These are phyloP conservation scores for Tolypocladium ovalisporum DNA, from an alignment of 2,329 filamentous ascomycete genomes.

Conservation along the genomic window DNA sequence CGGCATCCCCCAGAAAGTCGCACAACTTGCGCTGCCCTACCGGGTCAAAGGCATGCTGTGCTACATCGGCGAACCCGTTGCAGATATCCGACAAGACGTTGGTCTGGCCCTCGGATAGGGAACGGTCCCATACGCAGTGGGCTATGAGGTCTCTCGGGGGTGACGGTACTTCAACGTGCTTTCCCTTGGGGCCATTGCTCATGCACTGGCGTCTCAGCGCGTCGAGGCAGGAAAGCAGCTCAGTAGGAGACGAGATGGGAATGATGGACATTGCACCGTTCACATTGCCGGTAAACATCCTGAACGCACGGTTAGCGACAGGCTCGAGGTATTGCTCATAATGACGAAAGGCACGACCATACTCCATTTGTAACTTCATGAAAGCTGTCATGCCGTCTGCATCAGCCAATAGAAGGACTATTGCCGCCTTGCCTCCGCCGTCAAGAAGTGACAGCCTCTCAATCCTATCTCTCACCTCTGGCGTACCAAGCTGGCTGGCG, in stretches of 20 bases:
- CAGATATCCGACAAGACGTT: slow-evolving; percentile 18
- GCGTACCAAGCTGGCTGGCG: slow-evolving; percentile 20
- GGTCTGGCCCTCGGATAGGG: slow-evolving; percentile 13
- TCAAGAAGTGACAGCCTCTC: slow-evolving; percentile 29
- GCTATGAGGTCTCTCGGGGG: slow-evolving; percentile 7
- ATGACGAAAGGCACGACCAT: slow-evolving; percentile 5
- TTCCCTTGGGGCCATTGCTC: background rate
- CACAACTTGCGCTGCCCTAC: slow-evolving; percentile 10
- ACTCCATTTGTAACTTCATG: slow-evolving; percentile 34
- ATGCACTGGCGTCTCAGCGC: slow-evolving; percentile 20
- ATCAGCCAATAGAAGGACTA: slow-evolving; percentile 32
- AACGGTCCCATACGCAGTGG: slow-evolving; percentile 15
- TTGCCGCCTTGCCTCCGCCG: slow-evolving; percentile 25
- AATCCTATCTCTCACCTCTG: slow-evolving; percentile 20
- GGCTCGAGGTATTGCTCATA: background rate
- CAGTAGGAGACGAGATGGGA: slow-evolving; percentile 24
- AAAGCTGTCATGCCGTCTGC: slow-evolving; percentile 20
- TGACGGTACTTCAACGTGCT: background rate
- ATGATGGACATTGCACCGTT: slow-evolving; percentile 25
- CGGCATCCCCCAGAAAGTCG: slow-evolving; percentile 16
- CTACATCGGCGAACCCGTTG: slow-evolving; percentile 14
- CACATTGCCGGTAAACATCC: slow-evolving; percentile 19
- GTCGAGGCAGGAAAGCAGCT: slow-evolving; percentile 26
- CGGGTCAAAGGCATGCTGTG: slow-evolving; percentile 8
- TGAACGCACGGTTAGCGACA: slow-evolving; percentile 7